Evolutionary conservation across 78 protist genomes (phyloP).

Genomic region (Acrasis kona): DNA sequence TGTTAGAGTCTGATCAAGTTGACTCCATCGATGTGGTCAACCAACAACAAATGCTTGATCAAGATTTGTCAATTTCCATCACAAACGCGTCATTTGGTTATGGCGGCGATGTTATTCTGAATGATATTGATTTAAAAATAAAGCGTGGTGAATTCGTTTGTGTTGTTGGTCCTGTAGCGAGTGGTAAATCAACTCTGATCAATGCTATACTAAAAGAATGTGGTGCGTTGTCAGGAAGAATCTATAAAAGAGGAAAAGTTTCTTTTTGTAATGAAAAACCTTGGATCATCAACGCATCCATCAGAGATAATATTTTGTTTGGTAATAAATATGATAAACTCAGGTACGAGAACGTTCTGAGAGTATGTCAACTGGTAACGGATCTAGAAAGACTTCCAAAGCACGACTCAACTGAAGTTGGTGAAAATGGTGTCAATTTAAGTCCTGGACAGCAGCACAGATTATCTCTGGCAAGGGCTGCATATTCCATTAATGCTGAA

Average conservation of each 20-base stretch:
- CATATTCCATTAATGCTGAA: constrained; percentile 23
- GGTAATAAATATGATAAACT: constrained; percentile 46
- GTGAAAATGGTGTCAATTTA: constrained; percentile 92
- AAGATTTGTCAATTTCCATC: too few species aligned
- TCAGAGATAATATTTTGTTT: constrained; percentile 87
- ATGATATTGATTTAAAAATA: neutral
- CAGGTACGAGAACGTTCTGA: constrained; percentile 44
- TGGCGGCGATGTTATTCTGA: neutral
- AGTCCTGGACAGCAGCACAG: constrained; percentile 96
- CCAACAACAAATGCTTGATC: too few species aligned
- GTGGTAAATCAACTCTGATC: constrained; percentile 28
- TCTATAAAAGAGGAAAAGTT: neutral
- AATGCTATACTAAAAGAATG: neutral
- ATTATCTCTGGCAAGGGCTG: constrained; percentile 86
- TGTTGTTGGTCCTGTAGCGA: constrained; percentile 26
- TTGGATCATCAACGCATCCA: constrained; percentile 85
- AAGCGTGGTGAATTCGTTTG: constrained; percentile 15
- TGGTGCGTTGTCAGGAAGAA: neutral
- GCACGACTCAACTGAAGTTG: constrained; percentile 78
- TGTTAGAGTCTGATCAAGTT: neutral
- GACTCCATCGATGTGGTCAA: neutral
- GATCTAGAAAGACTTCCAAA: constrained; percentile 49
- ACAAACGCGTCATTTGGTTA: neutral
- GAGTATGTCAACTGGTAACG: constrained; percentile 53
- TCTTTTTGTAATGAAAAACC: constrained; percentile 47